These are phyloP conservation scores for Pythium aristosporum DNA, from an alignment of 352 stramenopile species.

Conservation along the genomic window DNA sequence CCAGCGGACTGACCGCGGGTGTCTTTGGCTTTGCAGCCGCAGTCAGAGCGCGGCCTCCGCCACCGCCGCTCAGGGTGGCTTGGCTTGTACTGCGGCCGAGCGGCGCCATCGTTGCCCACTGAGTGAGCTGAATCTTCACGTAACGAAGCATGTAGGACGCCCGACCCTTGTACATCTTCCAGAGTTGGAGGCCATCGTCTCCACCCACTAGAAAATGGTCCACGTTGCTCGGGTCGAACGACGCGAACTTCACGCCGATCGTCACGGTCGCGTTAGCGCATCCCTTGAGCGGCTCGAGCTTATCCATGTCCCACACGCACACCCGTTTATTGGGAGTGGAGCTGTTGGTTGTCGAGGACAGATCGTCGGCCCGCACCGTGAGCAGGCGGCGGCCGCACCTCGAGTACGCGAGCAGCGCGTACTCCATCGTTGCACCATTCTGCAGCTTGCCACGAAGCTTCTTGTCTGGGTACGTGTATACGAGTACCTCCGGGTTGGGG, in stretches of 20 bases:
- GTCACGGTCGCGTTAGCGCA: constrained; percentile 33
- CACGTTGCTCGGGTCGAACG: constrained; percentile 64
- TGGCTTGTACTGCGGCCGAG: constrained; percentile 9
- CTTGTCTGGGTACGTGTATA: constrained; percentile 81
- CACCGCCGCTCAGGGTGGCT: neutral
- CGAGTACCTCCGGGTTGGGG: constrained; percentile 46
- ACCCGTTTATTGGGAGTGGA: constrained; percentile 20
- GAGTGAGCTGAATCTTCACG: constrained; percentile 27
- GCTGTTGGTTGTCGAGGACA: neutral
- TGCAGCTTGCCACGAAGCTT: constrained; percentile 60
- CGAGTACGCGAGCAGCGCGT: constrained; percentile 66
- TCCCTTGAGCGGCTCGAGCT: constrained; percentile 45
- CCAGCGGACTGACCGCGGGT: neutral
- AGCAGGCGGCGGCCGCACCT: constrained; percentile 58
- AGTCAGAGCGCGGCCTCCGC: neutral
- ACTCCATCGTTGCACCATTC: constrained; percentile 47
- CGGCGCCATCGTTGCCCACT: constrained; percentile 9
- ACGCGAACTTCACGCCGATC: constrained; percentile 45
- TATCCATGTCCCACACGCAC: constrained; percentile 69
- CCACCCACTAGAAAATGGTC: constrained; percentile 68
- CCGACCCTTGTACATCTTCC: constrained; percentile 55
- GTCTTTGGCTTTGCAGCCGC: neutral
- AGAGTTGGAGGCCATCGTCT: constrained; percentile 62
- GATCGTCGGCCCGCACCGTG: constrained; percentile 41
- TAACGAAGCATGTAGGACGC: constrained; percentile 28